Evolutionary conservation across 2,329 filamentous ascomycete genomes (phyloP).

Genomic region (Coniochaeta sp.): DNA sequence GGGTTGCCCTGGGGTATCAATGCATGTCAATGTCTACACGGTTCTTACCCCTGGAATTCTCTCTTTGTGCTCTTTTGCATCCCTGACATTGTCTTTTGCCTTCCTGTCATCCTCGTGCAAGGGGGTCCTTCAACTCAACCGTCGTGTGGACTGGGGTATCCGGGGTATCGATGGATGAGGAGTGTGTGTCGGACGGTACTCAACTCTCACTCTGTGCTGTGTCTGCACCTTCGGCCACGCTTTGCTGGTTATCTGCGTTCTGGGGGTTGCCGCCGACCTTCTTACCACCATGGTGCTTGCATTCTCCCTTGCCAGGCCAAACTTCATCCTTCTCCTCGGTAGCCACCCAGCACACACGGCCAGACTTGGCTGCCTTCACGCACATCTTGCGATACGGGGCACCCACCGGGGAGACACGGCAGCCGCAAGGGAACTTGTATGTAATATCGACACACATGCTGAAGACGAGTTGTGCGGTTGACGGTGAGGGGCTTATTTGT

Average conservation of each 20-base stretch:
- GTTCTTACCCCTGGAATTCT: too few species aligned
- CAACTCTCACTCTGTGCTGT: neutral
- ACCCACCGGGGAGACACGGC: neutral
- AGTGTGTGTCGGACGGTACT: too few species aligned
- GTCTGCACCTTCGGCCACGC: too few species aligned
- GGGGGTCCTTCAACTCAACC: too few species aligned
- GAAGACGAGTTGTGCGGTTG: neutral
- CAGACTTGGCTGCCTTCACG: neutral
- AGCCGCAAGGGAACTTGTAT: neutral
- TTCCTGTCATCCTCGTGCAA: too few species aligned
- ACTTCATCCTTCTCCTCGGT: neutral
- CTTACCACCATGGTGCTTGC: neutral
- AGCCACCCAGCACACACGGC: neutral
- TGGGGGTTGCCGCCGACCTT: neutral
- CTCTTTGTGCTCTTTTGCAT: too few species aligned
- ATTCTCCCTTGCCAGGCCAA: neutral
- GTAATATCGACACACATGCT: neutral
- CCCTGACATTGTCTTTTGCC: too few species aligned
- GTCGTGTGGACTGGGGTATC: too few species aligned
- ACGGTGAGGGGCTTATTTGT: neutral
- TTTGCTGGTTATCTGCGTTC: neutral
- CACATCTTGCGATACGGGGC: neutral
- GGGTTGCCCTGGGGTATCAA: too few species aligned
- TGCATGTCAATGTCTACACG: too few species aligned
- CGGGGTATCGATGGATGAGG: too few species aligned